Evolutionary conservation across 495 filamentous ascomycete species (phyloP).

Genomic region (Talaromyces wortmannii): DNA sequence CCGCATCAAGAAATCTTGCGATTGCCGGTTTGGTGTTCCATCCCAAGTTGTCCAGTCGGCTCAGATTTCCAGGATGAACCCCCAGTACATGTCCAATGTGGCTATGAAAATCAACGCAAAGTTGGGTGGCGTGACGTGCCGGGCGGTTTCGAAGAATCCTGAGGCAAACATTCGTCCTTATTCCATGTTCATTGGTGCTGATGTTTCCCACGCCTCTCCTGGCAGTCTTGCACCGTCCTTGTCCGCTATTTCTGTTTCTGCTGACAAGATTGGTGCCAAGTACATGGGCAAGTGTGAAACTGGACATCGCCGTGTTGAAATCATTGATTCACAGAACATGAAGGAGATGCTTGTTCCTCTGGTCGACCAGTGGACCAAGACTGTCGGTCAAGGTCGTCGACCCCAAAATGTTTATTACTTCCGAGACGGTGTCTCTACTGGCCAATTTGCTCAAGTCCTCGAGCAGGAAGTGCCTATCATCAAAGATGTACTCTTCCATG

Average conservation of each 20-base stretch:
- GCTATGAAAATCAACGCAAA: slow-evolving; percentile 94
- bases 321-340: slow-evolving; percentile 60
- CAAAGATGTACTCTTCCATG: slow-evolving; percentile 45
- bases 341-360: slow-evolving; percentile 54
- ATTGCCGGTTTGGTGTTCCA: slow-evolving; percentile 70
- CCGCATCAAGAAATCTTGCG: slow-evolving; percentile 73
- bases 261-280: slow-evolving; percentile 57
- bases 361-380: slow-evolving; percentile 53
- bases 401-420: slow-evolving; percentile 81
- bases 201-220: slow-evolving; percentile 79
- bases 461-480: slow-evolving; percentile 68
- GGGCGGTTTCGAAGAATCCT: slow-evolving; percentile 26
- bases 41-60: slow-evolving; percentile 62
- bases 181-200: slow-evolving; percentile 77
- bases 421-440: slow-evolving; percentile 89
- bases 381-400: slow-evolving; percentile 35
- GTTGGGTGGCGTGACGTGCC: slow-evolving; percentile 71
- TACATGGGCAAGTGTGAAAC: slow-evolving; percentile 72
- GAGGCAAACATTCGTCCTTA: slow-evolving; percentile 31
- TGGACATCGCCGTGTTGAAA: slow-evolving; percentile 72
- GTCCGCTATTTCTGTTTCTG: slow-evolving; percentile 79
- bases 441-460: slow-evolving; percentile 71
- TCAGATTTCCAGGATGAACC: slow-evolving; percentile 53
- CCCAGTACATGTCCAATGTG: slow-evolving; percentile 84
- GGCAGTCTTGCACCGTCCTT: slow-evolving; percentile 62